phyloP scores from a whole-genome alignment of 495 filamentous ascomycete species.

The Sordaria brevicollis region DNA sequence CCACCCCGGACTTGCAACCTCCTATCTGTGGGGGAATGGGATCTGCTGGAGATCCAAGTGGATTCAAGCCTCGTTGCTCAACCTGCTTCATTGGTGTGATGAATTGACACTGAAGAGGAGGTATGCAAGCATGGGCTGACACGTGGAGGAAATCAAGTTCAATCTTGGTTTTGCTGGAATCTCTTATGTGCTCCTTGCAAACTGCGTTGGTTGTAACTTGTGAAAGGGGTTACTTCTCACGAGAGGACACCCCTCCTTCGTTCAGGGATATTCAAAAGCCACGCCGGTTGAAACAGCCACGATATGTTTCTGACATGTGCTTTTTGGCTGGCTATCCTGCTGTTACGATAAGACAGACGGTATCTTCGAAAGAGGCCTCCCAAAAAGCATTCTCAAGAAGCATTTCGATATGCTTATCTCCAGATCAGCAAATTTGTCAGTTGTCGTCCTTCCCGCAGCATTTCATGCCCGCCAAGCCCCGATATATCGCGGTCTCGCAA shows the following conservation, averaged over 20 bases:
- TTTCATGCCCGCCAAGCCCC: background rate
- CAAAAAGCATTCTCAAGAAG: background rate
- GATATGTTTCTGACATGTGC: background rate
- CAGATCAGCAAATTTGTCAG: background rate
- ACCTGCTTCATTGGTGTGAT: background rate
- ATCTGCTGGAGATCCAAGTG: background rate
- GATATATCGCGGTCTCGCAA: background rate
- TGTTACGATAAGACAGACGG: background rate
- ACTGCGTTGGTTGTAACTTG: background rate
- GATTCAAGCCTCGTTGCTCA: background rate
- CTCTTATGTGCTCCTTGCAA: background rate
- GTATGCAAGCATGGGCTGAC: background rate
- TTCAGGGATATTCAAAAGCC: background rate
- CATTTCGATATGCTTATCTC: background rate
- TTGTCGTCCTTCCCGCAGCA: background rate
- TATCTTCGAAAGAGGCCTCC: background rate
- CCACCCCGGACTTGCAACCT: background rate
- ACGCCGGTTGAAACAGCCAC: background rate
- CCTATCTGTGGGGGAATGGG: background rate
- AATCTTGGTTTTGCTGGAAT: background rate
- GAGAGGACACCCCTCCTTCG: conserved; percentile 13
- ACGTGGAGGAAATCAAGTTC: background rate
- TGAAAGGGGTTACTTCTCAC: conserved; percentile 2
- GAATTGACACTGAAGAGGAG: background rate
- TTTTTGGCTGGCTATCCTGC: background rate